phyloP scores from a whole-genome alignment of 345 rosid genomes.

The Eucalyptus sp. region DNA sequence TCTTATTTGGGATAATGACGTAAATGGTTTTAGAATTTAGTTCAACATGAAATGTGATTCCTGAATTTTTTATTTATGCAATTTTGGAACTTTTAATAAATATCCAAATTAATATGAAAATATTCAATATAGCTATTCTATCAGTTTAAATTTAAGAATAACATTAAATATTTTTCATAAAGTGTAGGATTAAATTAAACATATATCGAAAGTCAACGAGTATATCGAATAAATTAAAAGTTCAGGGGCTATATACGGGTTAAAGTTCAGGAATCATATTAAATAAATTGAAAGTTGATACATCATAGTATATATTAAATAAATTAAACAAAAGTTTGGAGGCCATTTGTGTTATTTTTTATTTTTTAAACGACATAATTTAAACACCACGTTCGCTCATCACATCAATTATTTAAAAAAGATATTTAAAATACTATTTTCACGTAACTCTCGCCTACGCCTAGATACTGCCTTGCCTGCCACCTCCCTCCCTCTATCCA shows the following conservation, averaged over 20 bases:
- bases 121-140: background rate
- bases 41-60: accelerated
- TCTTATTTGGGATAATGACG: accelerated
- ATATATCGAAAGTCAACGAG: accelerated
- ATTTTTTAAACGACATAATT: background rate
- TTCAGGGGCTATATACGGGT: accelerated
- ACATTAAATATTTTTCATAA: no score
- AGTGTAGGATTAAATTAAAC: no score
- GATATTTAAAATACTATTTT: background rate
- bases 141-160: no score
- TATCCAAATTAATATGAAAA: no score
- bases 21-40: no score
- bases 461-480: background rate
- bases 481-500: slow-evolving; percentile 8
- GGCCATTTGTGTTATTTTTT: no score
- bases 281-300: no score
- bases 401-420: background rate
- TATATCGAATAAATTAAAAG: accelerated
- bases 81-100: no score
- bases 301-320: accelerated
- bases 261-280: accelerated
- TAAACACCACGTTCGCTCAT: background rate
- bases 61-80: accelerated
- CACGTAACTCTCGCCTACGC: background rate
- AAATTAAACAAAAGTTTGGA: no score